phyloP scores from a whole-genome alignment of 352 stramenopile genomes.

The Globisporangium acanthophoron region DNA sequence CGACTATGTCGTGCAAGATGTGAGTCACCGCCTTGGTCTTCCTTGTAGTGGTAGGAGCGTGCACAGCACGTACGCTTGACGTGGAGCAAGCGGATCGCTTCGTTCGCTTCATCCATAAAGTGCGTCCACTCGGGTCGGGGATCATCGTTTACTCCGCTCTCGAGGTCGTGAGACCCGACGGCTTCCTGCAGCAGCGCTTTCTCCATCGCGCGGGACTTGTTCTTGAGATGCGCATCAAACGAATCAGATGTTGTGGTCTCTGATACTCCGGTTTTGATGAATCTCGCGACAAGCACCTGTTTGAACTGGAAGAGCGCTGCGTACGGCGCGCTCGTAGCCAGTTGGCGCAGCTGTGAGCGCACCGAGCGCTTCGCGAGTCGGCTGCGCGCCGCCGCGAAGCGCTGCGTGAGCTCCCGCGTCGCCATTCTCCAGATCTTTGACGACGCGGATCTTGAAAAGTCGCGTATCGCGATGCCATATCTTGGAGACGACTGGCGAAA shows the following conservation, averaged over 20 bases:
- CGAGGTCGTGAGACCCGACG: conserved; percentile 25
- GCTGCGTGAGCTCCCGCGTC: conserved; percentile 49
- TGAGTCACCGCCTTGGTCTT: background rate
- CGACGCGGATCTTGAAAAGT: conserved; percentile 39
- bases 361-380: conserved; percentile 52
- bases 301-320: conserved; percentile 50
- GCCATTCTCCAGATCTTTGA: conserved; percentile 29
- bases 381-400: conserved; percentile 34
- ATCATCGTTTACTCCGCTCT: conserved; percentile 18
- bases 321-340: conserved; percentile 34
- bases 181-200: conserved; percentile 57
- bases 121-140: conserved; percentile 56
- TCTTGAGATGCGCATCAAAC: conserved; percentile 28
- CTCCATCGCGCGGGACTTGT: conserved; percentile 40
- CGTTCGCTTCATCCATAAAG: conserved; percentile 59
- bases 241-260: too few species aligned
- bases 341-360: conserved; percentile 47
- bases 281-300: conserved; percentile 20
- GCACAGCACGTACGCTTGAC: conserved; percentile 46
- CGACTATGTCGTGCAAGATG: conserved; percentile 28
- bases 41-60: background rate
- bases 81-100: conserved; percentile 55
- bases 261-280: too few species aligned
- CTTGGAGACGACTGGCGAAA: background rate
- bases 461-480: conserved; percentile 4